Evolutionary conservation across 2,329 filamentous ascomycete species (phyloP), one percentile per base, ranked within the genome.

Genomic region (Daldinia sp.): DNA sequence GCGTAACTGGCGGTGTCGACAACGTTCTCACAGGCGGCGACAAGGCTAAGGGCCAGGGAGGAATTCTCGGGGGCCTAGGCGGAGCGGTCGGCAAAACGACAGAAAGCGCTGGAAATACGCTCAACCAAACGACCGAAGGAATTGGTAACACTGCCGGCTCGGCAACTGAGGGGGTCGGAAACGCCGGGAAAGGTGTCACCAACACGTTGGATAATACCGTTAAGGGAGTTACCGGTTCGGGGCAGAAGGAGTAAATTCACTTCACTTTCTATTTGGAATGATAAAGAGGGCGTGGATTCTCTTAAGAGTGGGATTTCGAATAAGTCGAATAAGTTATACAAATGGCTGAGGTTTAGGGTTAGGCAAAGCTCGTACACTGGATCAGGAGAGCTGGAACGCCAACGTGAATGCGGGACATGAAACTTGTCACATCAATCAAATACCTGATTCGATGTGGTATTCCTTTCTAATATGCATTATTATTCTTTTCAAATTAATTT

Each of bases 1-100:
- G 75, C 50, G 66, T 80, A 26, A 77, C 78, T 57, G 77, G 79
- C 65, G 73, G 74, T 41, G 72, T 80, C 63, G 78, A 81, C 69
- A 80, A 78, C 61, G 78, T 80, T 48, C 74, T 81, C 55, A 81
- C 79, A 18, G 80, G 80, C 46, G 80, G 79, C 60, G 78, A 81
- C 35, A 74, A 81, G 66, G 75, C 77, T 20, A 60, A 81, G 30
- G 79, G 79, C 42, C 77, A 81, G 67, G 80, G 80, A 9, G 80
- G 80, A 1, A 72, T 82, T 13, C 69, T 82, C 42, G 79, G 80
- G 4, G 74, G 76, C 18, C 74, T 78, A 3, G 61, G 70, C 6
- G 73, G 72, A 44, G 72, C 78, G 7, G 73, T 80, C 13, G 75
- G 75, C 35, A 78, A 80, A 65, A 78, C 79, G 10, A 75, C 74